Percentiles rank a stretch among this genome's conserved stretches.
phyloP scores from a whole-genome alignment of 371 early-diverging fungal species.

The Homolaphlyctis polyrhiza region DNA sequence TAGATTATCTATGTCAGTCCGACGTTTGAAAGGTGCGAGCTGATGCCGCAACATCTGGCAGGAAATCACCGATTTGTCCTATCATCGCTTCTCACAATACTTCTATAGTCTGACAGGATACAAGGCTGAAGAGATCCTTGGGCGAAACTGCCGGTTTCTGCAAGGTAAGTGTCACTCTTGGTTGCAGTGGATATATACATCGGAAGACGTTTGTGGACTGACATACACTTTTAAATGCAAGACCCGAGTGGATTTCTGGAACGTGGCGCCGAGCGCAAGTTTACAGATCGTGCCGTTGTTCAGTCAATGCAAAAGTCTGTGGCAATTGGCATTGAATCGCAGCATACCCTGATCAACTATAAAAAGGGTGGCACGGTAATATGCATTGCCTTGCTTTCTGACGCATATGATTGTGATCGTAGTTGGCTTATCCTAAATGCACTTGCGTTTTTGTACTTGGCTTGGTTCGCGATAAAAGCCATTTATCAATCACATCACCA shows the following conservation, averaged over 20 bases:
- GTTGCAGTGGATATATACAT: too few species aligned
- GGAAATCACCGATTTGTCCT: too few species aligned
- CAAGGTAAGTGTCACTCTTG: conserved; percentile 27
- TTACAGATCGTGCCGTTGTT: conserved; percentile 45
- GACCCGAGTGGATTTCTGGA: background rate
- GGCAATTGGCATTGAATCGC: conserved; percentile 37
- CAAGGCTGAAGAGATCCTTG: conserved; percentile 40
- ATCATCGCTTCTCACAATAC: too few species aligned
- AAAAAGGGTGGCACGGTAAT: conserved; percentile 40
- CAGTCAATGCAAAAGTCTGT: conserved; percentile 39
- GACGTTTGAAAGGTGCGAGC: conserved; percentile 15
- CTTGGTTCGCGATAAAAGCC: background rate
- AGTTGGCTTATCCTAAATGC: too few species aligned
- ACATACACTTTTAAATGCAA: too few species aligned
- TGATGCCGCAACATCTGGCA: too few species aligned
- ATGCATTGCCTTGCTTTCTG: too few species aligned
- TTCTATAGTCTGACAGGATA: conserved; percentile 48
- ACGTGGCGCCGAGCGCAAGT: conserved; percentile 16
- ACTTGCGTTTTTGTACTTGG: too few species aligned
- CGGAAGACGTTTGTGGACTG: too few species aligned
- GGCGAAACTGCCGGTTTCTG: conserved; percentile 61
- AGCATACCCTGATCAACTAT: conserved; percentile 52
- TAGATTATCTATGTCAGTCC: conserved; percentile 38
- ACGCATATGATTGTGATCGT: too few species aligned
- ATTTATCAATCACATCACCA: background rate